phyloP scores from a whole-genome alignment of 225 moss, liverwort and hornwort species.

The Takakia lepidozioides region DNA sequence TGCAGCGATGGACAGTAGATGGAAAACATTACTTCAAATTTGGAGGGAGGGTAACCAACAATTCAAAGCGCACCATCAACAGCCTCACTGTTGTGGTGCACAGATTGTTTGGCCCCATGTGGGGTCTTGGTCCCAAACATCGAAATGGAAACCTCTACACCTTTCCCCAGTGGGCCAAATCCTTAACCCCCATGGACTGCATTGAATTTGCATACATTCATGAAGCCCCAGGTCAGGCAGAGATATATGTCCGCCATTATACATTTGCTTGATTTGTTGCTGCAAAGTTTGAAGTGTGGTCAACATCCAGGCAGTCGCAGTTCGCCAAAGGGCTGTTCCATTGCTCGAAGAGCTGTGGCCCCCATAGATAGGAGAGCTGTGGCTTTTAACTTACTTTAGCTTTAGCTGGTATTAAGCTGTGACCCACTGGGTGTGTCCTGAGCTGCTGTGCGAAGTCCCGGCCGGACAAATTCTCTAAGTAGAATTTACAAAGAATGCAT shows the following conservation, averaged over 20 bases:
- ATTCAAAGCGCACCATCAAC: slow-evolving; percentile 17
- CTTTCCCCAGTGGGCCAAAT: slow-evolving; percentile 1
- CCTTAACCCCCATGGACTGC: slow-evolving; percentile 25
- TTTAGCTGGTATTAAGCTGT: not conserved
- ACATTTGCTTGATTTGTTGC: slow-evolving; percentile 8
- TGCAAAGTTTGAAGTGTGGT: not conserved
- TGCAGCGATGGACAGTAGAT: slow-evolving; percentile 13
- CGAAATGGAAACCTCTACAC: slow-evolving; percentile 33
- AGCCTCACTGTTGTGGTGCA: slow-evolving; percentile 26
- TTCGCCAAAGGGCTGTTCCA: no score
- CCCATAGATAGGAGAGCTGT: not conserved
- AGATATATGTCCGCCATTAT: slow-evolving; percentile 23
- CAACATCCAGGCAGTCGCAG: no score
- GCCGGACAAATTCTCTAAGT: not conserved
- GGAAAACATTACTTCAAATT: slow-evolving; percentile 25
- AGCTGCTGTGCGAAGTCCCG: slow-evolving; percentile 1
- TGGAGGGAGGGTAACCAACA: slow-evolving; percentile 32
- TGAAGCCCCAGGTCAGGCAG: slow-evolving; percentile 19
- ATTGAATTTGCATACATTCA: slow-evolving; percentile 26
- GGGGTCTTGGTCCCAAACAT: slow-evolving; percentile 26
- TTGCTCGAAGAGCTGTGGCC: no score
- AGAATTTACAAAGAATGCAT: no score
- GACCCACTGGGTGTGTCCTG: not conserved
- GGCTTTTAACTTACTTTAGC: not conserved
- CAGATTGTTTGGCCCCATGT: slow-evolving; percentile 23